Base-by-base conservation (phyloP, 164 flowering plant species). In the Stephania yunnanensis region DNA sequence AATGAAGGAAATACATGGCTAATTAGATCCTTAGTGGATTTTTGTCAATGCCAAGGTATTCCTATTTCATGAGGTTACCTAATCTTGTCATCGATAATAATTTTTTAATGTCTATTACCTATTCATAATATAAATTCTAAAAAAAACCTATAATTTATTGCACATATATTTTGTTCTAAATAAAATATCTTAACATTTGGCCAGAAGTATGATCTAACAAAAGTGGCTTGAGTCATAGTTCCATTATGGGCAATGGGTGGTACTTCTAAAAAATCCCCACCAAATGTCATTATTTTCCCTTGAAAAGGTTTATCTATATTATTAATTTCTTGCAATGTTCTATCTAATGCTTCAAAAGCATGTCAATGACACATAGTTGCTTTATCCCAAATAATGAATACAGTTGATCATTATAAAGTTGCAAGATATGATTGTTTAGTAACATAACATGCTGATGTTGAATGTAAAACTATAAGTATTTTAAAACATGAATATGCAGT, bases 321-420 rank as follows among this genome's bases (percentile, higher is more conserved):
- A 25, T 0, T 25, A 25, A 25, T 25, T 0, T 71, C 46, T 45
- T 11, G 19, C 5, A 25, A 3, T 6, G 73, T 25, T 9, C 42
- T 50, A 22, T 71, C 65, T 6, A 71, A 52, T 15, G 72, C 66
- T 15, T 75, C 77, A 75, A 68, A 69, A 7, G 72, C 48, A 36
- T 69, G 10, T 53, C 52, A 44, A 67, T 7, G 58, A 8, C 13
- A 42, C 77, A 75, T 68, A 50, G 72, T 69, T 12, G 68, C 72
- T 53, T 75, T 67, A 75, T 75, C 72, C 72, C 72, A 75, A 31
- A 68, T 75, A 42, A 68, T n/a, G 7, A 76, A 2, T 19, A 15
- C 2, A 4, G 74, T 0, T 44, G 70, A 22, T 2, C 64, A 29
- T 0, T 70, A 17, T 8, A 58, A 25, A 22, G 44, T 4, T 20